phyloP scores from a whole-genome alignment of 257 asterid genomes.

The Cynanchum wilfordii region DNA sequence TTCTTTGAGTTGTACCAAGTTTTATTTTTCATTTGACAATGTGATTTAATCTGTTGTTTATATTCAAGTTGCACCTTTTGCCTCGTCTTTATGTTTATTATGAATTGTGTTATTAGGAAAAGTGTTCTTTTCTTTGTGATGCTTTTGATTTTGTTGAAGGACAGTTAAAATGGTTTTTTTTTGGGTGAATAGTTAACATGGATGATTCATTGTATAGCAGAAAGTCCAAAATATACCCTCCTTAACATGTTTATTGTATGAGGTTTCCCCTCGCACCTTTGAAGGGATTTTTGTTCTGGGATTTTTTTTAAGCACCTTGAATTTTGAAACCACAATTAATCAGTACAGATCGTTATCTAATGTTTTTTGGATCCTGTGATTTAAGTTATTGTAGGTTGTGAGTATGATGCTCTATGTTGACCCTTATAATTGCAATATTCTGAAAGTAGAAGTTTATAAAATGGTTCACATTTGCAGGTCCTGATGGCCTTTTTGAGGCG shows the following conservation, averaged over 20 bases:
- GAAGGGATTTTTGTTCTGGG: too few relatives aligned
- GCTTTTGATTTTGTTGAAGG: background rate
- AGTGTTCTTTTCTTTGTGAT: background rate
- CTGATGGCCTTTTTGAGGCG: slow-evolving; percentile 79
- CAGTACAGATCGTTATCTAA: background rate
- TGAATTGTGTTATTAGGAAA: background rate
- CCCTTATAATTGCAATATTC: background rate
- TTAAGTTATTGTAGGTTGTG: background rate
- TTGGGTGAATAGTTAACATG: too few relatives aligned
- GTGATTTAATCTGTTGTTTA: background rate
- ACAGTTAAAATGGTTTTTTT: too few relatives aligned
- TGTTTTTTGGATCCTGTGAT: background rate
- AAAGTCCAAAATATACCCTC: background rate
- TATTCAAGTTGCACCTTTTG: background rate
- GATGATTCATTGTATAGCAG: background rate
- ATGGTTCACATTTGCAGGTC: slow-evolving; percentile 44
- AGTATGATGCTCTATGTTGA: background rate
- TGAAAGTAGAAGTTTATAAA: background rate
- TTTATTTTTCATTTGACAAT: background rate
- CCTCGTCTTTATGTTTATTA: background rate
- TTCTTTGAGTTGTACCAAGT: background rate
- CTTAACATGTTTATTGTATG: background rate
- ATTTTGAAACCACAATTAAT: background rate
- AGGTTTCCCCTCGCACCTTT: background rate
- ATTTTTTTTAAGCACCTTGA: background rate